phyloP scores from a whole-genome alignment of 257 asterid species.

The Nicotiana sylvestris region DNA sequence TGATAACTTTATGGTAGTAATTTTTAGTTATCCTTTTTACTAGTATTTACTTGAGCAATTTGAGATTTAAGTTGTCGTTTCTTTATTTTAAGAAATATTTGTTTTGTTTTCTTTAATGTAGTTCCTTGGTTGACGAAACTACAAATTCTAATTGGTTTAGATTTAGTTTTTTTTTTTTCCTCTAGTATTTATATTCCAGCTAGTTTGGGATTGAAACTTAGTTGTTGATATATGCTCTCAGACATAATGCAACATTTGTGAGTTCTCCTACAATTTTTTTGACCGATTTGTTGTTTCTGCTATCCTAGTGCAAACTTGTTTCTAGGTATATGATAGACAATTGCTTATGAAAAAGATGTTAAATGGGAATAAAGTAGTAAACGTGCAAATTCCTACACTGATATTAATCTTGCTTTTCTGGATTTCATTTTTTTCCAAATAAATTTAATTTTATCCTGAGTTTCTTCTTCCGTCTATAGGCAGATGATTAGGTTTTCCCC shows the following conservation, averaged over 20 bases:
- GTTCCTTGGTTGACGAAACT: not conserved
- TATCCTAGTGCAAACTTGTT: not conserved
- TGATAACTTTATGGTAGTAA: not conserved
- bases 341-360: not conserved
- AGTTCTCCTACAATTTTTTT: not conserved
- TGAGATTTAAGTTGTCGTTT: not conserved
- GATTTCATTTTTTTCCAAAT: not conserved
- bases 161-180: not conserved
- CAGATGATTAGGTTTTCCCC: not conserved
- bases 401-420: not conserved
- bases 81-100: not conserved
- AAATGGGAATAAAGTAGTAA: not conserved
- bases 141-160: not conserved
- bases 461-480: not conserved
- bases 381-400: not conserved
- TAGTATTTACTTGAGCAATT: not conserved
- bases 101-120: not conserved
- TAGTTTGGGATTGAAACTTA: not conserved
- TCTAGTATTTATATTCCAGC: not conserved
- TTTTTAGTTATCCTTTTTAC: not conserved
- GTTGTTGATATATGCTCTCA: slow-evolving; percentile 2
- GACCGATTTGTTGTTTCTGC: not conserved
- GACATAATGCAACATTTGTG: not conserved
- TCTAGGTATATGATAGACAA: not conserved
- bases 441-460: not conserved